phyloP scores from a whole-genome alignment of 805 yeast species.

The Zygosaccharomyces kombuchaensis region DNA sequence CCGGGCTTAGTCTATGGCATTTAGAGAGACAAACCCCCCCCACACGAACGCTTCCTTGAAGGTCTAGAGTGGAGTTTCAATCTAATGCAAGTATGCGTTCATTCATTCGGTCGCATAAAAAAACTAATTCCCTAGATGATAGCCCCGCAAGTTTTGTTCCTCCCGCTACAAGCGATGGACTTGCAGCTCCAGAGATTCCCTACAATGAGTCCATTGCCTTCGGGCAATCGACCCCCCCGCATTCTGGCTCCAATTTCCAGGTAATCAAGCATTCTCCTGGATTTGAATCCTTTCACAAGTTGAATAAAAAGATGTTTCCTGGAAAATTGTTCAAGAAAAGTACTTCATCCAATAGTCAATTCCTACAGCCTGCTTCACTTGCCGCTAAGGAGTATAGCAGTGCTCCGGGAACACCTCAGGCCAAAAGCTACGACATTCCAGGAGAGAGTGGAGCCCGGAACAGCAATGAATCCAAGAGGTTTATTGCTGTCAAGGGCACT shows the following conservation, averaged over 20 bases:
- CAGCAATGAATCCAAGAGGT: conserved; percentile 12
- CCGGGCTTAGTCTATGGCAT: not conserved
- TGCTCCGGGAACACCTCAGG: conserved; percentile 15
- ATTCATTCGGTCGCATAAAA: conserved; percentile 38
- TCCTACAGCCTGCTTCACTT: conserved; percentile 3
- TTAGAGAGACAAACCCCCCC: not conserved
- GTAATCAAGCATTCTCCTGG: conserved; percentile 21
- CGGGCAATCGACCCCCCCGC: conserved; percentile 18
- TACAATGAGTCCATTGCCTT: conserved; percentile 14
- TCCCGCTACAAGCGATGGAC: conserved; percentile 2
- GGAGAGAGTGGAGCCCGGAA: conserved; percentile 12
- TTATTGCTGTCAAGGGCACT: conserved; percentile 44
- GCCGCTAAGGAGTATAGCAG: conserved; percentile 9
- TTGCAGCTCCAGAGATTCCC: conserved; percentile 6
- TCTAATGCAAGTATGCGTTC: conserved; percentile 32
- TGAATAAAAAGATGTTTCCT: conserved; percentile 29
- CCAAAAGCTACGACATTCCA: conserved; percentile 14
- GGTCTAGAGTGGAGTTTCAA: not conserved
- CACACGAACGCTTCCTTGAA: not conserved
- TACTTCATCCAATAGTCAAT: conserved; percentile 14
- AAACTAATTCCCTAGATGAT: conserved; percentile 33
- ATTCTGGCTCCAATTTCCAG: conserved; percentile 8
- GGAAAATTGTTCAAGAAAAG: conserved; percentile 30
- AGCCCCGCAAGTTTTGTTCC: conserved; percentile 16
- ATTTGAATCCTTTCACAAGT: conserved; percentile 30